Base-by-base conservation (phyloP, 2,329 filamentous ascomycete genomes). In the Trichoderma koningii region DNA sequence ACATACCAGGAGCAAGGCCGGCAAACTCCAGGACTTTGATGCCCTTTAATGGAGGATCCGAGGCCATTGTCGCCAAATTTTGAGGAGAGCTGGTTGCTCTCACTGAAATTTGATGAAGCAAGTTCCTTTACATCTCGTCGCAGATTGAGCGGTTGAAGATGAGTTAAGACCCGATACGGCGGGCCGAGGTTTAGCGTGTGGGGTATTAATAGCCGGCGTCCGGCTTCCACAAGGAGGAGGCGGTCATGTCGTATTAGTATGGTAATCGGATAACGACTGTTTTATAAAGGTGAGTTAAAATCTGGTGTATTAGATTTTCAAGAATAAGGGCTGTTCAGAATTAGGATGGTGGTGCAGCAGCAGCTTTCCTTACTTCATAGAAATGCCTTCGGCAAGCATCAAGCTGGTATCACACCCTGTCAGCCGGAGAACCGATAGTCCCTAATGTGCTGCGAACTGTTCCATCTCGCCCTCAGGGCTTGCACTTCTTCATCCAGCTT, bases 1-100 rank as follows among this genome's bases (percentile, higher is more conserved):
- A 38, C 52, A 23, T 74, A 87, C 86, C 86, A 69, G 88, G 88
- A 17, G 88, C 88, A 23, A 87, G 80, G 23, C 85, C 85, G 56
- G 85, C 85, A 68, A 87, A 83, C 71, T 87, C 85, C 44, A 87
- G 76, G 72, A 87, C 84, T 69, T 81, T 84, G 73, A 86, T 77
- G 66, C 82, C 83, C 51, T 78, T 75, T 30, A 86, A 76, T 48
- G 77, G 77, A 12, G 76, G 74, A 26, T 70, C 68, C 7, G 50
- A 41, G 19, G 41, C 34, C 14, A 28, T 55, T 19, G 42, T 12
- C n/a, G 34, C 51, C 21, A 55, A 48, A 10, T n/a, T 17, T 45
- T 9, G 23, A 12, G 14, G 21, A 41, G 23, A 19, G 14, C n/a
- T 71, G 38, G 23, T 26, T 21, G 44, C 10, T 42, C 21, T 21